These are phyloP conservation scores for Floccularia luteovirens DNA, from an alignment of 768 basidiomycete species.

Conservation along the genomic window DNA sequence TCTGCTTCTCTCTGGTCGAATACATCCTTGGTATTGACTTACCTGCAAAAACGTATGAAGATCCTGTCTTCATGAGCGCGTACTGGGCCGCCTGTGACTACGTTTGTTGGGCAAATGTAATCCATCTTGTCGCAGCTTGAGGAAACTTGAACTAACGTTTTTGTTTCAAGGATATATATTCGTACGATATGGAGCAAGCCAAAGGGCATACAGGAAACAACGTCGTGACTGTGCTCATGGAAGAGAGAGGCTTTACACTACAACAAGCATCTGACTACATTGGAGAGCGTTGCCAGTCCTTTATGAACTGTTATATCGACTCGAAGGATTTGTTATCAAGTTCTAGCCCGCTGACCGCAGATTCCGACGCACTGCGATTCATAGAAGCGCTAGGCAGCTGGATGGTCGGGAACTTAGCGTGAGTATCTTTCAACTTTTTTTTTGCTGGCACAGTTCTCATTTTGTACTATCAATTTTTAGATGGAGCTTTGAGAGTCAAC, in stretches of 20 bases:
- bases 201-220: conserved; percentile 61
- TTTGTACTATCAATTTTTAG: conserved; percentile 13
- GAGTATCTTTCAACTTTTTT: conserved; percentile 11
- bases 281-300: conserved; percentile 38
- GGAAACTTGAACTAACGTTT: conserved; percentile 3
- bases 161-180: conserved; percentile 51
- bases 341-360: conserved; percentile 39
- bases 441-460: neutral
- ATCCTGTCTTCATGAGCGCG: conserved; percentile 44
- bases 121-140: conserved; percentile 10
- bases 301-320: conserved; percentile 42
- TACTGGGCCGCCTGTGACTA: conserved; percentile 57
- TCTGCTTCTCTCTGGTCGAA: conserved; percentile 58
- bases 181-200: conserved; percentile 67
- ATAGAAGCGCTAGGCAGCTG: conserved; percentile 51
- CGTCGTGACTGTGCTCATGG: conserved; percentile 62
- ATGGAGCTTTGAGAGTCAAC: conserved; percentile 64
- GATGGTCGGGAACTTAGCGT: conserved; percentile 56
- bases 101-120: conserved; percentile 66
- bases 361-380: conserved; percentile 43
- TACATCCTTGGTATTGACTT: conserved; percentile 57
- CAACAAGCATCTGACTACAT: conserved; percentile 55
- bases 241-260: conserved; percentile 39
- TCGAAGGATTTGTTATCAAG: conserved; percentile 38
- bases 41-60: conserved; percentile 51